Base-by-base conservation (phyloP, 2,329 filamentous ascomycete genomes). In the Monilinia laxa region DNA sequence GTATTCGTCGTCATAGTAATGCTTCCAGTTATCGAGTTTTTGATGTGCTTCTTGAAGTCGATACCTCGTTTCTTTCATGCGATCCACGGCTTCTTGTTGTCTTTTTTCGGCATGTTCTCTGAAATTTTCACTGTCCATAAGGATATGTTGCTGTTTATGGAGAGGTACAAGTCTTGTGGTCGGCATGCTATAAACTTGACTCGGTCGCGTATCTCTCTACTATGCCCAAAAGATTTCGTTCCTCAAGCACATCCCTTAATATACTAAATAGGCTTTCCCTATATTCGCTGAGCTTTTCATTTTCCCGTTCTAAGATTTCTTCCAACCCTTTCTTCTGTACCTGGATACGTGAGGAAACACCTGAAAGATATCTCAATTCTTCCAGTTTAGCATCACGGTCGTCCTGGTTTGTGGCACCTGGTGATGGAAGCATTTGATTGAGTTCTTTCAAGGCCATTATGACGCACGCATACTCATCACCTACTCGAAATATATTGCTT, bases 11-110 rank as follows among this genome's bases (percentile, higher is more conserved):
- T 68, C 58, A 20, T 71, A 69, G 7, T 66, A 65, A 0, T 52
- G n/a, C 3, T 59, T 51, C 65, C 68, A 68, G 45, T 68, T 62
- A 12, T 71, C 62, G 2, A 69, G 28, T 40, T 57, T 70, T 4
- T 66, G 12, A 35, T 42, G 59, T 9, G 65, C 53, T 23, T 67
- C 42, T 53, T 65, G 49, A 1, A 68, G 16, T 7, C 23, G 45
- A n/a, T 35, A 23, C 16, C 52, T 38, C 28, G 53, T 60, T 9
- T 55, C 20, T 4, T 62, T 23, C 35, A 69, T 45, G 4, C 67
- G 23, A 4, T 68, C 51, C 2, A 56, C 11, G 20, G 64, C 60
- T 14, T 54, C 66, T 45, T 54, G 51, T n/a, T 23, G 38, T 14
- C 49, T 59, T 2, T 51, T 49, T n/a, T 51, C 47, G 1, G 28